Percentiles rank a stretch among this genome's conserved stretches.
phyloP scores from a whole-genome alignment of 306 rosid species.

The Acacia crassicarpa region DNA sequence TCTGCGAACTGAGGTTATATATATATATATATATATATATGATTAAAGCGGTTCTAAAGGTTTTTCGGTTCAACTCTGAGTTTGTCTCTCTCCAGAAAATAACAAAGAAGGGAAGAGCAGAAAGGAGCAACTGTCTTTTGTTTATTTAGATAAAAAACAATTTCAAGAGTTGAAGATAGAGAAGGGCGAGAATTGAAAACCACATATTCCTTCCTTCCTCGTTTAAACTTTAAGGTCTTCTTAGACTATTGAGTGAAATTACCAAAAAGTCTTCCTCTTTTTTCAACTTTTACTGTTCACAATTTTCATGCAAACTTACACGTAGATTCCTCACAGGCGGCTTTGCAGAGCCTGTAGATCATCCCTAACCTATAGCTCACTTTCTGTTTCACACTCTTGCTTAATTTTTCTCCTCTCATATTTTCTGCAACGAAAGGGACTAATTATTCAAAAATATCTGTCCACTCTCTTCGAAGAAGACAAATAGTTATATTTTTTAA shows the following conservation, averaged over 20 bases:
- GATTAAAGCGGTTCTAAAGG: slow-evolving; percentile 49
- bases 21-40: slow-evolving; percentile 16
- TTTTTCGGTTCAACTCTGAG: slow-evolving; percentile 32
- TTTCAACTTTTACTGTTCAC: slow-evolving; percentile 39
- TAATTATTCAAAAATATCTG: neutral
- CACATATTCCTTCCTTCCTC: slow-evolving; percentile 25
- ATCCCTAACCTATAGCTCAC: neutral
- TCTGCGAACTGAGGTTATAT: slow-evolving; percentile 23
- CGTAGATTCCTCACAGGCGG: slow-evolving; percentile 37
- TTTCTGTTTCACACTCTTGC: neutral
- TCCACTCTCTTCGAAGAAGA: neutral
- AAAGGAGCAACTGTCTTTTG: slow-evolving; percentile 28
- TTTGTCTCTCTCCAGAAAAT: slow-evolving; percentile 26
- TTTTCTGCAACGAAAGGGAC: neutral
- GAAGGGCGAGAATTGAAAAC: slow-evolving; percentile 24
- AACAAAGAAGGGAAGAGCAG: slow-evolving; percentile 8
- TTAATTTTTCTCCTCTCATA: neutral
- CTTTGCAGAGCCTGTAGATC: neutral
- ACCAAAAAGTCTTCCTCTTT: slow-evolving; percentile 41
- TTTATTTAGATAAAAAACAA: slow-evolving; percentile 17
- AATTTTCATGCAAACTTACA: slow-evolving; percentile 65
- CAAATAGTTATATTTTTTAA: neutral
- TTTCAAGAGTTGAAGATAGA: slow-evolving; percentile 17
- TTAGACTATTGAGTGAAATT: slow-evolving; percentile 33
- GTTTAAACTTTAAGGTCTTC: neutral